Evolutionary conservation across 1,284 basidiomycete genomes (phyloP), one percentile per base, ranked within the genome.

Genomic region (Ustilago tritici): DNA sequence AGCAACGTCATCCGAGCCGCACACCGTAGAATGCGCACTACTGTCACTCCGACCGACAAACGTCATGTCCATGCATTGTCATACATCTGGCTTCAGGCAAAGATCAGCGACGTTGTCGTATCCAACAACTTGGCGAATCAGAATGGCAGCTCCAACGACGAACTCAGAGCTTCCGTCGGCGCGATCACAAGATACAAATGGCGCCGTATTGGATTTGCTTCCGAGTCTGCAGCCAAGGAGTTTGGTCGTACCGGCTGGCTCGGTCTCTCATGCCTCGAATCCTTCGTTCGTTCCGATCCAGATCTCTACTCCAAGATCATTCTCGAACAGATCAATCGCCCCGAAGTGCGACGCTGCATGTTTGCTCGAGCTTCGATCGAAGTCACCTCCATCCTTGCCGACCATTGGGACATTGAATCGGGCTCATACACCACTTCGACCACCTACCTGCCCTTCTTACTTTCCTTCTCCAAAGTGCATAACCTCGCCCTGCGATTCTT

Each of bases 301-400:
- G 91, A 92, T 40, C 92, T 92, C 79, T 97, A 95, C 86, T 90
- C 93, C 56, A 93, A 93, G 93, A 89, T 93, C 31, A 90, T 95
- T 40, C 88, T 93, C 40, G 95, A 96, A 85, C 95, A 96, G 86
- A 88, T 93, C 23, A 93, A 93, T 72, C 90, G 93, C 50, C 90
- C 93, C 5, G 88, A 88, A 38, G 91, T 92, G 78, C 89, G 93
- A 64, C 90, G 93, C 58, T 97, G 95, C 88, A 94, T 94, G 0
- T 90, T 97, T 70, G 93, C 92, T 2, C 91, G 90, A 82, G 94
- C 93, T 9, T 95, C 93, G 0, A 93, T 93, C 72, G 92, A 95
- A 82, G 91, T 95, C 17, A 93, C 95, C 23, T 94, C 94, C 50
- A 83, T 84, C 19, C 76, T 84, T 3, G 76, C 78, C 23, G 65